phyloP scores from a whole-genome alignment of 306 rosid species.

The Bauhinia variegata region DNA sequence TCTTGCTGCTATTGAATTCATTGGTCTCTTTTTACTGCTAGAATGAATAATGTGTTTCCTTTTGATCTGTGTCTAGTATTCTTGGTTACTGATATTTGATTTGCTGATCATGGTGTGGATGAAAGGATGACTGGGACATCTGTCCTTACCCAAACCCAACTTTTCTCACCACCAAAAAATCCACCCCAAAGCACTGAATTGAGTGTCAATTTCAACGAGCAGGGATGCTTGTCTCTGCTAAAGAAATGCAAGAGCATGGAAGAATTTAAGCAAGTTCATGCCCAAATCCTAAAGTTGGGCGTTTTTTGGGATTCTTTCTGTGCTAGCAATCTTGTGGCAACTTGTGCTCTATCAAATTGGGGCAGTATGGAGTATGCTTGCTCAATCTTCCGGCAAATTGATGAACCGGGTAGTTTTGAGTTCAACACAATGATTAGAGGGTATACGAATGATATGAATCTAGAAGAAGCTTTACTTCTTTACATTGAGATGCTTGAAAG shows the following conservation, averaged over 20 bases:
- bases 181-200: slow-evolving; percentile 50
- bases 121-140: slow-evolving; percentile 73
- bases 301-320: slow-evolving; percentile 62
- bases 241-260: slow-evolving; percentile 69
- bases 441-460: slow-evolving; percentile 49
- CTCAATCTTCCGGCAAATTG: slow-evolving; percentile 67
- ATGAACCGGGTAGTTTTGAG: slow-evolving; percentile 68
- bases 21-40: slow-evolving; percentile 5
- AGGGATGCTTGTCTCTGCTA: slow-evolving; percentile 56
- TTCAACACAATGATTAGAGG: slow-evolving; percentile 81
- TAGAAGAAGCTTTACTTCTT: slow-evolving; percentile 56
- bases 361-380: slow-evolving; percentile 90
- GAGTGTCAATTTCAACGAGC: slow-evolving; percentile 54
- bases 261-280: slow-evolving; percentile 78
- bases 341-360: slow-evolving; percentile 80
- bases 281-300: slow-evolving; percentile 64
- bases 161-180: slow-evolving; percentile 50
- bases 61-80: slow-evolving; percentile 17
- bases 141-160: slow-evolving; percentile 67
- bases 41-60: slow-evolving; percentile 22
- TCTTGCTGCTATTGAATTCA: slow-evolving; percentile 22
- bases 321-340: slow-evolving; percentile 69
- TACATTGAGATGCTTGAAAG: slow-evolving; percentile 63
- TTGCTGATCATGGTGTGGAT: slow-evolving; percentile 54
- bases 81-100: slow-evolving; percentile 1